A percentile compares a stretch with the other conserved stretches of the same genome.
Evolutionary conservation across 768 basidiomycete genomes (phyloP).

Genomic region (Thelephora ganbajun): DNA sequence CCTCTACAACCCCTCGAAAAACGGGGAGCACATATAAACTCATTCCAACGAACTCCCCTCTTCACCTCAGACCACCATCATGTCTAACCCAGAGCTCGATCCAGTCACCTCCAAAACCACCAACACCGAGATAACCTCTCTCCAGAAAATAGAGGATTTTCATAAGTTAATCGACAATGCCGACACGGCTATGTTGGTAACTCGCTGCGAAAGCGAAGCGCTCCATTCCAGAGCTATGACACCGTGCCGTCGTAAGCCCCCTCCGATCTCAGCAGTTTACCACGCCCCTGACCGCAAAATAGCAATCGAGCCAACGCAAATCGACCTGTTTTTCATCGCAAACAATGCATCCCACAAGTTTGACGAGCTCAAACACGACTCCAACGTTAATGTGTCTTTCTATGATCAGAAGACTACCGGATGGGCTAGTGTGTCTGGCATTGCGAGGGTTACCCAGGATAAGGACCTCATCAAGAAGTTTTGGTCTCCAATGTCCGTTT

Average conservation of each 20-base stretch:
- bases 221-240: slow-evolving; percentile 78
- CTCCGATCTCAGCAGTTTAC: not conserved
- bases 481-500: slow-evolving; percentile 37
- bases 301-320: slow-evolving; percentile 33
- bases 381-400: slow-evolving; percentile 72
- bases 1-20: too few relatives aligned
- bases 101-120: slow-evolving; percentile 59
- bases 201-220: slow-evolving; percentile 48
- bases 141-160: slow-evolving; percentile 61
- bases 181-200: slow-evolving; percentile 66
- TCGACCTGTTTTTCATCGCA: slow-evolving; percentile 54
- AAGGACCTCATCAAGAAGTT: slow-evolving; percentile 47
- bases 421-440: slow-evolving; percentile 74
- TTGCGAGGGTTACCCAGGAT: slow-evolving; percentile 51
- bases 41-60: slow-evolving; percentile 1
- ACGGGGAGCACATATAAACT: too few relatives aligned
- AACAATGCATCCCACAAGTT: slow-evolving; percentile 66
- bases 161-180: slow-evolving; percentile 50
- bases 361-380: slow-evolving; percentile 62
- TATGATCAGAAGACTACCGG: slow-evolving; percentile 52
- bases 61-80: slow-evolving; percentile 5
- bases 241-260: slow-evolving; percentile 43
- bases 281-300: not conserved
- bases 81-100: slow-evolving; percentile 38
- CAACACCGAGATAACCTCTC: slow-evolving; percentile 37